Evolutionary conservation across 2,329 filamentous ascomycete genomes (phyloP).

Genomic region (Zymoseptoria tritici): DNA sequence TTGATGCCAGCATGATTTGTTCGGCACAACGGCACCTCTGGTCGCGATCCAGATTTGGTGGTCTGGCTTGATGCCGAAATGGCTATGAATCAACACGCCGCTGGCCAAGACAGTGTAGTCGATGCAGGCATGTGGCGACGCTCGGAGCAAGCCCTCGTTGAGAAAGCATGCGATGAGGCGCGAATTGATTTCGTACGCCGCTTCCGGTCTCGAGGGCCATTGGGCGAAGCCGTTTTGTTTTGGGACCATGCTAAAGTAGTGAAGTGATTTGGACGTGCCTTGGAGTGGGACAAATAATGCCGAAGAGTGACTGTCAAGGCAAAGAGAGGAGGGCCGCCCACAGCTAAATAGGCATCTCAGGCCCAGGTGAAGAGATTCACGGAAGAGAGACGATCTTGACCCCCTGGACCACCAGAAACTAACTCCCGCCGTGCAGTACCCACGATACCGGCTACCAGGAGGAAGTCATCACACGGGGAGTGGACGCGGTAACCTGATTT

Average conservation of each 20-base stretch:
- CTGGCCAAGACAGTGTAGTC: neutral
- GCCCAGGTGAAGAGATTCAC: too few species aligned
- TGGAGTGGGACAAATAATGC: neutral
- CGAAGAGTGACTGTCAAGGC: neutral
- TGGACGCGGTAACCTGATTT: neutral
- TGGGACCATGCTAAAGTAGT: neutral
- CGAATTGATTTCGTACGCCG: neutral
- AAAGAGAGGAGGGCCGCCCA: neutral
- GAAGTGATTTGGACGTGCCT: neutral
- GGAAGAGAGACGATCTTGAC: too few species aligned
- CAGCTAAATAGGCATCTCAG: neutral
- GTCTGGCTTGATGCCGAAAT: neutral
- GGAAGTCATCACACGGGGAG: neutral
- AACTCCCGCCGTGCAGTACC: too few species aligned
- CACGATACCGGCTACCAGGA: neutral
- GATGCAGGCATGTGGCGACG: neutral
- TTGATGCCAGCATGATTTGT: neutral
- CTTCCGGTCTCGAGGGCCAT: neutral
- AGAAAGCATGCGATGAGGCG: neutral
- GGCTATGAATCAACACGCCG: neutral
- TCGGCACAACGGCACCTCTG: neutral
- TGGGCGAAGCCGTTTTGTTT: neutral
- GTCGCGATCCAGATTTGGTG: neutral
- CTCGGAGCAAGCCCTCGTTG: neutral
- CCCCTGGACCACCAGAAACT: too few species aligned